These are phyloP conservation scores for Erysimum cheiri DNA, from an alignment of 441 rosid species.

Conservation along the genomic window DNA sequence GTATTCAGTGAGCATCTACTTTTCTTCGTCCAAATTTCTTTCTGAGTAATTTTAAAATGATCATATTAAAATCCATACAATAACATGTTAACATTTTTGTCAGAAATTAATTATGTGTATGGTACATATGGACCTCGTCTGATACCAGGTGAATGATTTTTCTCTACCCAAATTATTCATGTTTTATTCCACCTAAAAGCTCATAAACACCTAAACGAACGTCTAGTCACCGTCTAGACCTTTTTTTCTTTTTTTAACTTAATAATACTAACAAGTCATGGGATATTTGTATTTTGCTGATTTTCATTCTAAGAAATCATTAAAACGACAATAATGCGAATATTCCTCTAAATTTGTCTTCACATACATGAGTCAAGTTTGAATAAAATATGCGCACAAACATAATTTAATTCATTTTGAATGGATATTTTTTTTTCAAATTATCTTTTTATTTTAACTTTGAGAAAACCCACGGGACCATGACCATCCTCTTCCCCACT, in stretches of 20 bases:
- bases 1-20: neutral
- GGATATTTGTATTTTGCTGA: neutral
- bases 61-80: neutral
- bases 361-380: neutral
- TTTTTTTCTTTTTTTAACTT: no score
- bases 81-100: neutral
- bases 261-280: neutral
- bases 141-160: neutral
- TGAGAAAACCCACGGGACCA: constrained; percentile 19
- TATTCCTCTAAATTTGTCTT: neutral
- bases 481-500: constrained; percentile 11
- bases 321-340: neutral
- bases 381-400: constrained; percentile 1
- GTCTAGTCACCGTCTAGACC: no score
- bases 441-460: neutral
- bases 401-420: neutral
- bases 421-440: neutral
- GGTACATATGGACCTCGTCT: neutral
- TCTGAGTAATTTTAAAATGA: neutral
- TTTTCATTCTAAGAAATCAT: neutral
- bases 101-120: neutral
- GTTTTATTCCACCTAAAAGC: neutral
- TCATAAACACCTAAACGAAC: no score
- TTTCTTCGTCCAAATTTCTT: no score
- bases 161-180: neutral